phyloP scores from a whole-genome alignment of 805 yeast genomes.

The Saccharomycopsis synnaedendra region DNA sequence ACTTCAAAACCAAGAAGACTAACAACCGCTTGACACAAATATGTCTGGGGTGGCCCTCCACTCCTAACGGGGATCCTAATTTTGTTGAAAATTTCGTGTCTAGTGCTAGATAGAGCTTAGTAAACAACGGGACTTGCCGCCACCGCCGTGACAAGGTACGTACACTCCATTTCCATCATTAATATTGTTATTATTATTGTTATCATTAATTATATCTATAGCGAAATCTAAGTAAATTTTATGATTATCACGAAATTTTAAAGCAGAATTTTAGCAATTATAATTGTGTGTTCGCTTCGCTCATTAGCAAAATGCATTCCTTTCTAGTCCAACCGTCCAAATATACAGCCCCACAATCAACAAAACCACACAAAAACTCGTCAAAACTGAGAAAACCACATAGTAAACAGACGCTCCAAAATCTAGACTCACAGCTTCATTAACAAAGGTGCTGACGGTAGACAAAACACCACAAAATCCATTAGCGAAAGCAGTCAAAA shows the following conservation, averaged over 20 bases:
- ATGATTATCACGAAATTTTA: neutral
- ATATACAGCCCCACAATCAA: constrained; percentile 60
- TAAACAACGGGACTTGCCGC: too few relatives aligned
- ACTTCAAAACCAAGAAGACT: too few relatives aligned
- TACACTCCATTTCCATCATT: neutral
- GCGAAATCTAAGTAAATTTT: neutral
- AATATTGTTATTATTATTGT: neutral
- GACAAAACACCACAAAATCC: constrained; percentile 67
- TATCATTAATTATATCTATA: neutral
- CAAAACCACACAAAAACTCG: constrained; percentile 38
- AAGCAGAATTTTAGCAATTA: neutral
- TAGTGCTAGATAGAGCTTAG: too few relatives aligned
- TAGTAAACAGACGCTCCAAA: constrained; percentile 36
- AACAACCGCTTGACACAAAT: too few relatives aligned
- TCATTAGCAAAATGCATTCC: neutral
- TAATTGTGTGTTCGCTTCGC: neutral
- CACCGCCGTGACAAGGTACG: too few relatives aligned
- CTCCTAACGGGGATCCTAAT: too few relatives aligned
- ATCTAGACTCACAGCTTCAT: constrained; percentile 40
- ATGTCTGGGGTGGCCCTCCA: too few relatives aligned
- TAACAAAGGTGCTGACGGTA: constrained; percentile 69
- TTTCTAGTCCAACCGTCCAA: constrained; percentile 37
- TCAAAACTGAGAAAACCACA: constrained; percentile 33
- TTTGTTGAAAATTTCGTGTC: too few relatives aligned
- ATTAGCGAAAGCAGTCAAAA: constrained; percentile 40